These are phyloP conservation scores for Hypholoma fasciculare DNA, from an alignment of 768 basidiomycete species.

Conservation along the genomic window DNA sequence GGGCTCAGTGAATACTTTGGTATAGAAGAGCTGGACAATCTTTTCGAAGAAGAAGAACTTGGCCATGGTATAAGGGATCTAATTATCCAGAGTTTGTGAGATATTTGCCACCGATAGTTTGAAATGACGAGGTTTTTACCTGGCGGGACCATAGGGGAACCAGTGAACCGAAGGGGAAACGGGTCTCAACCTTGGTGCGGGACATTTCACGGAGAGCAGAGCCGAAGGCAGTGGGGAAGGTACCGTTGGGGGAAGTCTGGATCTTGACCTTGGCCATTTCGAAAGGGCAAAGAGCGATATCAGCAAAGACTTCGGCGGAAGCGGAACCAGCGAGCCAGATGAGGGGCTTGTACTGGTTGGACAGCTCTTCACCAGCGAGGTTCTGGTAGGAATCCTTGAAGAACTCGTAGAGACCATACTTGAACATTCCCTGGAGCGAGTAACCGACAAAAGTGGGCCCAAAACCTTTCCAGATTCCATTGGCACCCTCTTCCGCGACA, in stretches of 20 bases:
- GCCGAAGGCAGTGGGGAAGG: conserved; percentile 77
- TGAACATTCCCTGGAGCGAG: conserved; percentile 96
- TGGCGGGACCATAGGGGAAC: conserved; percentile 89
- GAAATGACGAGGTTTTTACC: conserved; percentile 36
- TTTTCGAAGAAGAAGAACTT: conserved; percentile 97
- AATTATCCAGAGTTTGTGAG: conserved; percentile 2
- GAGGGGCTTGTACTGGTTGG: conserved; percentile 79
- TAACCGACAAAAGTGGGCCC: conserved; percentile 93
- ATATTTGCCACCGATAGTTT: background rate
- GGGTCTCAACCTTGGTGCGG: conserved; percentile 64
- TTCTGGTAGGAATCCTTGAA: conserved; percentile 96
- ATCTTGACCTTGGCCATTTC: conserved; percentile 95
- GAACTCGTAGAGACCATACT: conserved; percentile 96
- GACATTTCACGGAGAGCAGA: conserved; percentile 74
- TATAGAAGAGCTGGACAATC: conserved; percentile 86
- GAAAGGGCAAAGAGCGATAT: conserved; percentile 92
- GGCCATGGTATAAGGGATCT: conserved; percentile 99
- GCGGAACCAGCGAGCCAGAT: conserved; percentile 96
- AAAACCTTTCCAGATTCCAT: conserved; percentile 92
- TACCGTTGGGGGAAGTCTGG: conserved; percentile 72
- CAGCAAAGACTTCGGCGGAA: conserved; percentile 94
- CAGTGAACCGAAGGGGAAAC: conserved; percentile 84
- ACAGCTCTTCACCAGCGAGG: conserved; percentile 79
- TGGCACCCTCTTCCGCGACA: conserved; percentile 77
- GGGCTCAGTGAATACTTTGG: conserved; percentile 78